These are phyloP conservation scores for Pelargonium nanum DNA, from an alignment of 345 rosid species.

Conservation along the genomic window DNA sequence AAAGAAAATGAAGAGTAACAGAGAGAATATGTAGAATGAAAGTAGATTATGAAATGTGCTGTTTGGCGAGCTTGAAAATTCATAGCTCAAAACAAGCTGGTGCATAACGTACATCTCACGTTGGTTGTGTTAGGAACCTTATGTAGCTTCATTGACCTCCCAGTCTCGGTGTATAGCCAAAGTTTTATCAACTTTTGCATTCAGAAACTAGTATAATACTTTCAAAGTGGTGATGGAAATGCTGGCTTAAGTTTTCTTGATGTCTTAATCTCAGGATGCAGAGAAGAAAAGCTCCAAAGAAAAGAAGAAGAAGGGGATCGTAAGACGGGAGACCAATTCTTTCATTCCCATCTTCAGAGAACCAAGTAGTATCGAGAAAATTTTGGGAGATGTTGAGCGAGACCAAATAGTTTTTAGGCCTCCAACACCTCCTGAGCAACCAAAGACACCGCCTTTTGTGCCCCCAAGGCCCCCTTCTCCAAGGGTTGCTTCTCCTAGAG, in stretches of 20 bases:
- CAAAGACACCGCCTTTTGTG: slow-evolving; percentile 10
- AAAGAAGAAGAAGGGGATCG: slow-evolving; percentile 63
- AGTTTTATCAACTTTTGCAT: no score
- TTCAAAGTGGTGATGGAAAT: background rate
- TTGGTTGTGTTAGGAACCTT: background rate
- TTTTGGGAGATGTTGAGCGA: slow-evolving; percentile 84
- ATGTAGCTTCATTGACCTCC: background rate
- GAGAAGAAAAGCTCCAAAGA: slow-evolving; percentile 44
- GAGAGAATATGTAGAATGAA: no score
- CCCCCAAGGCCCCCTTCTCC: slow-evolving; percentile 38
- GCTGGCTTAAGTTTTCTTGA: background rate
- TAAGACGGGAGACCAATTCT: slow-evolving; percentile 59
- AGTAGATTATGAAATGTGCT: background rate
- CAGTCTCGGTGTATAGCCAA: background rate
- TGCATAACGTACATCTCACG: background rate
- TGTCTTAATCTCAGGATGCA: slow-evolving; percentile 26
- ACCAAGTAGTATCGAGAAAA: slow-evolving; percentile 92
- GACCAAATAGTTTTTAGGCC: slow-evolving; percentile 73
- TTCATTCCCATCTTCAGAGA: slow-evolving; percentile 70
- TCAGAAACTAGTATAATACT: no score
- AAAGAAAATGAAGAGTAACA: no score
- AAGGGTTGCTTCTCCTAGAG: slow-evolving; percentile 44
- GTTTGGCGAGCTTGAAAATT: background rate
- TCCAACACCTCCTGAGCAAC: slow-evolving; percentile 49
- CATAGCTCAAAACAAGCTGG: background rate